These are phyloP conservation scores for Polychaeton citri DNA, from an alignment of 2,329 filamentous ascomycete genomes.

Conservation along the genomic window DNA sequence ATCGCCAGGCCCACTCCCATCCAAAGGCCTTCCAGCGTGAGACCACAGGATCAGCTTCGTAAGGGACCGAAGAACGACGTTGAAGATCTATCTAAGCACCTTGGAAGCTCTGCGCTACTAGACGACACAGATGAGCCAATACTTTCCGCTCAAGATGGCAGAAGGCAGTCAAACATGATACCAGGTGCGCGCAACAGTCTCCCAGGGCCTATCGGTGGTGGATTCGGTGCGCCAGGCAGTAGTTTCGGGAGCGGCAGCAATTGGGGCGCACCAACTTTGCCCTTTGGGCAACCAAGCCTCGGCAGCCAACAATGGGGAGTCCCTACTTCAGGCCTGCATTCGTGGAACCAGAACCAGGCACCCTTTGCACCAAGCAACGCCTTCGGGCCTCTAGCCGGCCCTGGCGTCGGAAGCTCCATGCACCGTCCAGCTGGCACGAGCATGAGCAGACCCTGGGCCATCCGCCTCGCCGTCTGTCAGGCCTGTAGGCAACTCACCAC, in stretches of 20 bases:
- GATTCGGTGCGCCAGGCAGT: constrained; percentile 8
- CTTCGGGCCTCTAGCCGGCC: constrained; percentile 35
- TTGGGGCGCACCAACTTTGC: constrained; percentile 29
- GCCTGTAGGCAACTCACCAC: constrained; percentile 55
- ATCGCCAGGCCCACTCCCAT: constrained; percentile 68
- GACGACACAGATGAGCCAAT: constrained; percentile 55
- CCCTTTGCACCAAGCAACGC: constrained; percentile 30
- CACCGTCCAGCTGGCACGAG: constrained; percentile 25
- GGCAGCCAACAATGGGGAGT: constrained; percentile 26
- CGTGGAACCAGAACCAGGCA: constrained; percentile 9
- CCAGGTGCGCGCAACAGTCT: constrained; percentile 13
- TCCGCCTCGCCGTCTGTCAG: constrained; percentile 63
- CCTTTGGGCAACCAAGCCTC: constrained; percentile 25
- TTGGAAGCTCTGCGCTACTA: constrained; percentile 82
- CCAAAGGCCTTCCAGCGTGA: constrained; percentile 66
- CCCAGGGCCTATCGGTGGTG: constrained; percentile 19
- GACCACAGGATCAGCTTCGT: constrained; percentile 36
- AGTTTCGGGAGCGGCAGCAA: constrained; percentile 19
- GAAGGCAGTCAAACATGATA: constrained; percentile 25
- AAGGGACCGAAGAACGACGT: constrained; percentile 40
- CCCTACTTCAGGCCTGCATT: constrained; percentile 15
- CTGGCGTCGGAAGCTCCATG: constrained; percentile 22
- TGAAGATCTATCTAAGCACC: constrained; percentile 40
- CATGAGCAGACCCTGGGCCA: constrained; percentile 44
- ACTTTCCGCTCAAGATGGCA: constrained; percentile 28